Evolutionary conservation across 768 basidiomycete species (phyloP).

Genomic region (Leccinum sublutescens): DNA sequence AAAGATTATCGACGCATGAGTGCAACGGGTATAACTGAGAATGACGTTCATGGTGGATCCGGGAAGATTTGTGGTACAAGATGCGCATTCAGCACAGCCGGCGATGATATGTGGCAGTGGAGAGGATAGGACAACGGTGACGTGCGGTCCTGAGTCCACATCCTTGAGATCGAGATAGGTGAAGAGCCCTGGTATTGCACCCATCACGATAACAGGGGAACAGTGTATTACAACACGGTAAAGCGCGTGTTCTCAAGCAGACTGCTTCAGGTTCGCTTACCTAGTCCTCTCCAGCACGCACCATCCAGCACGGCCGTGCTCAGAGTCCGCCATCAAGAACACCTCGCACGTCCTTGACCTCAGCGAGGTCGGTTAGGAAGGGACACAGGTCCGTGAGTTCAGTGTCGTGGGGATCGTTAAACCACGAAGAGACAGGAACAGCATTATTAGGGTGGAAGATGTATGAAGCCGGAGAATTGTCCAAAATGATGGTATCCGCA

Average conservation of each 20-base stretch:
- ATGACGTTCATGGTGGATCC: slow-evolving; percentile 12
- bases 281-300: slow-evolving; percentile 20
- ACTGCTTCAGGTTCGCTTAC: slow-evolving; percentile 15
- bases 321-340: slow-evolving; percentile 84
- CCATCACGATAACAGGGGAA: slow-evolving; percentile 29
- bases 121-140: slow-evolving; percentile 1
- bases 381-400: slow-evolving; percentile 95
- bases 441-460: slow-evolving; percentile 99
- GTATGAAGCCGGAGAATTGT: slow-evolving; percentile 98
- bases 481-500: slow-evolving; percentile 92
- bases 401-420: slow-evolving; percentile 98
- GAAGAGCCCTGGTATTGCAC: slow-evolving; percentile 30
- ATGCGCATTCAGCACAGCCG: slow-evolving; percentile 18
- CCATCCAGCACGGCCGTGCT: slow-evolving; percentile 23
- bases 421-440: slow-evolving; percentile 98
- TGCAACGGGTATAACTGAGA: slow-evolving; percentile 27
- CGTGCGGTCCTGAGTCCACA: slow-evolving; percentile 2
- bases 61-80: slow-evolving; percentile 22
- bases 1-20: slow-evolving; percentile 30
- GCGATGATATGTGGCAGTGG: slow-evolving; percentile 3
- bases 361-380: slow-evolving; percentile 84
- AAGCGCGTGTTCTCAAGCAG: slow-evolving; percentile 23
- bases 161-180: slow-evolving; percentile 17
- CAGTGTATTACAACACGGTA: slow-evolving; percentile 30
- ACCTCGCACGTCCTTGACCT: slow-evolving; percentile 88